Evolutionary conservation across 352 stramenopile genomes (phyloP), one percentile per base, ranked within the genome.

Genomic region (Globisporangium radiosum): DNA sequence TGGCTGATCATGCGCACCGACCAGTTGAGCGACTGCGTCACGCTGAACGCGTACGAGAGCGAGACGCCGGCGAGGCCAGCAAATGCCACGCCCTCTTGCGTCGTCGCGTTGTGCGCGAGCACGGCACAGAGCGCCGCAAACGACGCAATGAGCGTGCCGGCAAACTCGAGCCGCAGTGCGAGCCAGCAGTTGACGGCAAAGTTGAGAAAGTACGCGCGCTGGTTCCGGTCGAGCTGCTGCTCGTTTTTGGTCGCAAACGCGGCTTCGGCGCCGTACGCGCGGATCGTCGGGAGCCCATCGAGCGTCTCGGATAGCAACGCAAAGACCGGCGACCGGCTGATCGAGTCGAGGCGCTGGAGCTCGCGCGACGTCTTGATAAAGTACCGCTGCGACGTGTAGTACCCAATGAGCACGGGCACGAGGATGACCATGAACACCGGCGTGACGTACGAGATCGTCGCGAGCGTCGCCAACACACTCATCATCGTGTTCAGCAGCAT

Each of bases 281-380:
- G 88, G 42, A 99, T 98, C 3, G 92, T 99, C 1, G 90, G 65
- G 11, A 99, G 78, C 19, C 97, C 97, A 57, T 93, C 87, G 7
- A 99, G 71, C 38, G 85, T 98, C 73, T 99, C 96, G 0, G 88
- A 89, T 33, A 99, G 70, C 63, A 98, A 70, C 11, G 89, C 85
- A 70, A 98, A 99, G n/a, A 99, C 89, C 11, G 97, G 97, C 45
- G 90, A 91, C 43, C 81, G 79, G 54, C 73, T 89, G 62, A 98
- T 86, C 6, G 90, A 97, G 67, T 99, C 97, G 37, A 99, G 78
- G 50, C 97, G 86, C 75, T 99, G 97, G 4, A 99, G 70, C 63
- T 98, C 96, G 17, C 85, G 76, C 59, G 87, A 85, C 2, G 78
- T 94, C 58, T 82, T 85, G 64, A 98, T 92, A 65, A 97, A 98